phyloP scores from a whole-genome alignment of 345 rosid genomes.

The Xanthoceras sorbifolium region DNA sequence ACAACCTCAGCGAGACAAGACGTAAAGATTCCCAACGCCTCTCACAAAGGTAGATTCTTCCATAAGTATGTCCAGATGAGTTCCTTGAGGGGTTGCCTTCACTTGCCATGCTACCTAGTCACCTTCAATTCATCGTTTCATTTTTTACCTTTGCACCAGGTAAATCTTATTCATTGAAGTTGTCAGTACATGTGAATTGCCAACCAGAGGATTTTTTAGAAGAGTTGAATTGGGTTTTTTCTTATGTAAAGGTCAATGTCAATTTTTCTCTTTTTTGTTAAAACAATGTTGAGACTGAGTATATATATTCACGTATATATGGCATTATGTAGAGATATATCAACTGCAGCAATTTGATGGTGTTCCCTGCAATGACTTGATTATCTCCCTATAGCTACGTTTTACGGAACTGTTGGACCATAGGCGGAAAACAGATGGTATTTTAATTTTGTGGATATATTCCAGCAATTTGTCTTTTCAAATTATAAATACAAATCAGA shows the following conservation, averaged over 20 bases:
- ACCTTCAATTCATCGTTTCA: neutral
- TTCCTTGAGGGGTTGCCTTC: constrained; percentile 58
- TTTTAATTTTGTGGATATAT: too few species aligned
- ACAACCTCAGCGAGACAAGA: constrained; percentile 34
- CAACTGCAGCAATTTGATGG: neutral
- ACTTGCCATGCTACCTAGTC: constrained; percentile 37
- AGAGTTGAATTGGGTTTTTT: neutral
- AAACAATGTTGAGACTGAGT: neutral
- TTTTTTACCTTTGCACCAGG: constrained; percentile 4
- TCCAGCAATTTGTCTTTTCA: too few species aligned
- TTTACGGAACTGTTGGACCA: too few species aligned
- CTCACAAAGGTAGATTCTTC: constrained; percentile 40
- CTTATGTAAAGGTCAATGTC: neutral
- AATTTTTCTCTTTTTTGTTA: neutral
- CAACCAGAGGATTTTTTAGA: neutral
- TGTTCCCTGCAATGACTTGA: neutral
- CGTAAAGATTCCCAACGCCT: constrained; percentile 33
- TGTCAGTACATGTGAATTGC: neutral
- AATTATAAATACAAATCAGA: too few species aligned
- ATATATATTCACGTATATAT: neutral
- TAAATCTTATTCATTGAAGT: neutral
- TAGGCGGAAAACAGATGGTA: too few species aligned
- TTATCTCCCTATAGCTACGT: too few species aligned
- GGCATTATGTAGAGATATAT: neutral
- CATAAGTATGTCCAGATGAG: constrained; percentile 35